Base-by-base conservation (phyloP, 2,329 filamentous ascomycete genomes). In the Claviceps sp. region DNA sequence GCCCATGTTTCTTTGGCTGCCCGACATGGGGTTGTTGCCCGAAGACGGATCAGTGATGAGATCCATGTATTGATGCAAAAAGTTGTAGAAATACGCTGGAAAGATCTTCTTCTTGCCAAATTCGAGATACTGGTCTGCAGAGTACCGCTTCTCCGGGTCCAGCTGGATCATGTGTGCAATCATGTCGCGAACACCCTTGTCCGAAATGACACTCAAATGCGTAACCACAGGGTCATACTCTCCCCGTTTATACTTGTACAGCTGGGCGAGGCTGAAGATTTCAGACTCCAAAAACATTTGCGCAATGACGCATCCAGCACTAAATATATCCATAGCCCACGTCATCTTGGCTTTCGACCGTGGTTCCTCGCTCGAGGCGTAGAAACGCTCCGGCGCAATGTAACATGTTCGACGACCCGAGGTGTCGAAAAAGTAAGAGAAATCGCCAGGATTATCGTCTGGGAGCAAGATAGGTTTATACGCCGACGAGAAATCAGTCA, bases 261-360 rank as follows among this genome's bases (percentile, higher is more conserved):
- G 79, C 66, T 97, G 91, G 60, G 89, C 95, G 11, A 98, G 76
- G n/a, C 83, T 95, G 68, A 98, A 97, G n/a, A 97, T 91, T 8
- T 94, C 90, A 0, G 89, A 79, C 69, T 98, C 93, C 5, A 97
- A 78, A 59, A 98, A 96, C 40, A 98, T 76, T 66, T 98, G 93
- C 1, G 93, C 93, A 61, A 98, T 95, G 41, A 97, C 90, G 65
- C 94, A 98, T 7, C 93, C 93, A 22, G 85, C 86, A 66, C 93
- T 97, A 72, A 98, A 98, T 38, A 98, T 85, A 65, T 98, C 93
- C 94, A 98, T 98, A 40, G 93, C 91, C 90, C 91, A 96, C 4
- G 77, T 82, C 61, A 82, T 69, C 70, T 80, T 72, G 65, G 79
- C 66, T 52, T 73, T 68, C 40, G 75, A 78, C 48, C 84, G 78